Conservation (phyloP, 116 monocot species). For the Thalassia testudinum region DNA sequence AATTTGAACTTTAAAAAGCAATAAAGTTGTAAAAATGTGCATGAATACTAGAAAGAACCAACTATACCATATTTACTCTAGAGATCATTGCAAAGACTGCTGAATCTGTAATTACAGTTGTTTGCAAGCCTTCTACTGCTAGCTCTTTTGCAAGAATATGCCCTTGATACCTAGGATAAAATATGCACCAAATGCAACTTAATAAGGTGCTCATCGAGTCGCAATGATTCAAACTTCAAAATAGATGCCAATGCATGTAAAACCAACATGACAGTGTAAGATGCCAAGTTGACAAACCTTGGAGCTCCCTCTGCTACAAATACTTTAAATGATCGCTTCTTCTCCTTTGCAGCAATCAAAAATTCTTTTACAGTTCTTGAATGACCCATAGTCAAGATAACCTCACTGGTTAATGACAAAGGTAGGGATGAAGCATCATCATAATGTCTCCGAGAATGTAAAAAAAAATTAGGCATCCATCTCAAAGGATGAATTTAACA, state of each 20-base stretch:
- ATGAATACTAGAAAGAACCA: background rate
- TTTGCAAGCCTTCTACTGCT: conserved; percentile 78
- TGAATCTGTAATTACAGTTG: conserved; percentile 97
- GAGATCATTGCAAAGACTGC: conserved; percentile 99
- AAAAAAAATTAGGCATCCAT: too few relatives aligned
- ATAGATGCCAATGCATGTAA: too few relatives aligned
- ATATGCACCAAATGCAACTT: background rate
- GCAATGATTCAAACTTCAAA: too few relatives aligned
- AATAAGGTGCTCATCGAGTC: background rate
- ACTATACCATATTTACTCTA: conserved; percentile 87
- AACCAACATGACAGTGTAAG: background rate
- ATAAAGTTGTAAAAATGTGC: background rate
- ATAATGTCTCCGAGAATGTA: too few relatives aligned
- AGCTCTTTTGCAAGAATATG: conserved; percentile 98
- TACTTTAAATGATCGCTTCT: conserved; percentile 81
- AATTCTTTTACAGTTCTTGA: conserved; percentile 98
- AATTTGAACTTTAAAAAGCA: background rate
- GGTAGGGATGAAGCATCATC: too few relatives aligned
- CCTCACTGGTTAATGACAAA: conserved; percentile 41
- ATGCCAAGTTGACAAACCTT: conserved; percentile 33
- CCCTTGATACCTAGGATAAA: conserved; percentile 64
- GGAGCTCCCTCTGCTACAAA: conserved; percentile 99
- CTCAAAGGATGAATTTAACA: too few relatives aligned
- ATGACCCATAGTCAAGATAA: conserved; percentile 88
- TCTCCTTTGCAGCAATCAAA: conserved; percentile 91